Evolutionary conservation across 345 rosid genomes (phyloP).

Genomic region (Citrus sinensis): DNA sequence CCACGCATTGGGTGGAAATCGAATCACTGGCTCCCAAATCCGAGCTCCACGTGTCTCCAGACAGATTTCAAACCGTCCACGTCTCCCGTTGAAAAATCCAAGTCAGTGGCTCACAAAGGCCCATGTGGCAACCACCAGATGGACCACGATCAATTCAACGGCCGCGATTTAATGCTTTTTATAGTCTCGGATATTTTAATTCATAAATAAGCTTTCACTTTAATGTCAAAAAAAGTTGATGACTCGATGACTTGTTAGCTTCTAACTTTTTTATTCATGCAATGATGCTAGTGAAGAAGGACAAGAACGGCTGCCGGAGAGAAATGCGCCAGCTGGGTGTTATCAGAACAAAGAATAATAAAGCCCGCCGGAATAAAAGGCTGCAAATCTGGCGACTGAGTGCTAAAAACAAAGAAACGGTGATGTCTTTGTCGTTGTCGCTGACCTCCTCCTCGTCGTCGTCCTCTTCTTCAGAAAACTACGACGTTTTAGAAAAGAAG

Average conservation of each 20-base stretch:
- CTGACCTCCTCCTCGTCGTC: slow-evolving; percentile 13
- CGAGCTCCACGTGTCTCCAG: slow-evolving; percentile 32
- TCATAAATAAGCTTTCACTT: not conserved
- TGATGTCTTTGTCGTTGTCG: slow-evolving; percentile 29
- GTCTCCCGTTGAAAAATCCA: slow-evolving; percentile 24
- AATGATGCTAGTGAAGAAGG: not conserved
- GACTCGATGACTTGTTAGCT: not conserved
- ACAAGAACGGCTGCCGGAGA: not conserved
- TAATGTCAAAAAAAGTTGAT: not conserved
- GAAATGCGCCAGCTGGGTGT: slow-evolving; percentile 17
- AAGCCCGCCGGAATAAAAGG: slow-evolving; percentile 30
- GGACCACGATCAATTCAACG: slow-evolving; percentile 12
- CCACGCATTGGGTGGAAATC: not conserved
- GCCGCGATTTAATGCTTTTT: slow-evolving; percentile 21
- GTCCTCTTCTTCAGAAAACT: slow-evolving; percentile 13
- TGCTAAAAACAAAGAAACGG: slow-evolving; percentile 11
- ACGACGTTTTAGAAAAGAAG: slow-evolving; percentile 7
- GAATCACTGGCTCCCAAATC: slow-evolving; percentile 20
- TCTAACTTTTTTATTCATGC: slow-evolving; percentile 21
- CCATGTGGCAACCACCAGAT: slow-evolving; percentile 38
- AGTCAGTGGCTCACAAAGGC: not conserved
- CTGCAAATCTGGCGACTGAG: slow-evolving; percentile 28
- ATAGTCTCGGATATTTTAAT: not conserved
- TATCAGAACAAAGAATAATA: slow-evolving; percentile 12
- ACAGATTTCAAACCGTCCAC: slow-evolving; percentile 27